These are phyloP conservation scores for Metarhizium humberi DNA, from an alignment of 2,329 filamentous ascomycete genomes.

Conservation along the genomic window DNA sequence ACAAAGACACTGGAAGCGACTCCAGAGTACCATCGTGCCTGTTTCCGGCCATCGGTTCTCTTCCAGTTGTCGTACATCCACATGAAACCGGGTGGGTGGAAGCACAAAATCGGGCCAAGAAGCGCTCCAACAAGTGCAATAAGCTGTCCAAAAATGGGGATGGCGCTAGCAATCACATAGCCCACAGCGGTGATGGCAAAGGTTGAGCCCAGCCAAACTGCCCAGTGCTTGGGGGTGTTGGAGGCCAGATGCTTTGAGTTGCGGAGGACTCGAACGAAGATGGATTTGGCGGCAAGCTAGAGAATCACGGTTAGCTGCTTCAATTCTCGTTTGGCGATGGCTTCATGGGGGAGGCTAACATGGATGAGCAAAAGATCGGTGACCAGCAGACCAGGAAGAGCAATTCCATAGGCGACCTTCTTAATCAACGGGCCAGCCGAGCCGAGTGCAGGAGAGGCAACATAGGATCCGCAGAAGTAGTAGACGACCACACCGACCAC, in stretches of 20 bases:
- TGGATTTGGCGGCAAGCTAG: slow-evolving; percentile 12
- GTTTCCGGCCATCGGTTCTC: not conserved
- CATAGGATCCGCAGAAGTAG: slow-evolving; percentile 33
- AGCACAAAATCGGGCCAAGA: slow-evolving; percentile 16
- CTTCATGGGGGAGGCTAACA: slow-evolving; percentile 10
- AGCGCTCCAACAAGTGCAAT: slow-evolving; percentile 17
- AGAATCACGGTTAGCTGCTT: not conserved
- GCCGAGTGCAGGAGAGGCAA: slow-evolving; percentile 36
- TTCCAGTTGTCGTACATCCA: slow-evolving; percentile 15
- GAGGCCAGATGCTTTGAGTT: slow-evolving; percentile 18
- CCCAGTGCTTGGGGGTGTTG: slow-evolving; percentile 18
- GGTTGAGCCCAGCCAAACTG: slow-evolving; percentile 18
- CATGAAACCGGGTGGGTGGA: slow-evolving; percentile 15
- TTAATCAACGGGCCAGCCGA: slow-evolving; percentile 32
- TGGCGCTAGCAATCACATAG: slow-evolving; percentile 12
- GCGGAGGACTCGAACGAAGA: slow-evolving; percentile 20
- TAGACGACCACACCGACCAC: slow-evolving; percentile 30
- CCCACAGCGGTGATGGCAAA: slow-evolving; percentile 8
- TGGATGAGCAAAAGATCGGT: slow-evolving; percentile 17
- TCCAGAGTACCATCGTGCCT: slow-evolving; percentile 5
- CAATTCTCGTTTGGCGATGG: not conserved
- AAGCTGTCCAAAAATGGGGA: slow-evolving; percentile 20
- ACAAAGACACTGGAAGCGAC: slow-evolving; percentile 8
- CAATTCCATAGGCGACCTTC: slow-evolving; percentile 33
- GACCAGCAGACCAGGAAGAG: slow-evolving; percentile 20